Evolutionary conservation across 1,139 yeast genomes (phyloP).

Genomic region (Suhomyces choctaworum): DNA sequence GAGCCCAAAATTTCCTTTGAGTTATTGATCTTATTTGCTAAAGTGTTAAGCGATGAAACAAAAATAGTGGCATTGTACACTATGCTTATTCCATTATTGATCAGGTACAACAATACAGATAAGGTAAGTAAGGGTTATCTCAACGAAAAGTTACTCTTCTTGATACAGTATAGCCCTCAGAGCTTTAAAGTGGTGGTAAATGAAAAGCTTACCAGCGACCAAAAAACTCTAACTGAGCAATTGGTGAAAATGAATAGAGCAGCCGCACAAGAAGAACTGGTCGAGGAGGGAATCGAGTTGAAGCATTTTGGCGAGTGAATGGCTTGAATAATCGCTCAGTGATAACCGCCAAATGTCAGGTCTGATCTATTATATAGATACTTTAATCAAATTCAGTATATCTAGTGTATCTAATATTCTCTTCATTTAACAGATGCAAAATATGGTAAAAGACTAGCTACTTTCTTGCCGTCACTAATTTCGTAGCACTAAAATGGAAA

Average conservation of each 20-base stretch:
- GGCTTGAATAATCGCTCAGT: background rate
- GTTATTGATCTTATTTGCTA: conserved; percentile 50
- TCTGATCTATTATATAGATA: background rate
- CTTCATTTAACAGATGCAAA: too few species aligned
- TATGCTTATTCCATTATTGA: conserved; percentile 51
- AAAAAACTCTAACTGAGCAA: conserved; percentile 41
- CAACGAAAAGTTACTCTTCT: conserved; percentile 51
- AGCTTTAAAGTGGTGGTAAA: conserved; percentile 56
- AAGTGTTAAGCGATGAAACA: conserved; percentile 30
- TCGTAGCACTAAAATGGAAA: too few species aligned
- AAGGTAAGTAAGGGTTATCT: conserved; percentile 38
- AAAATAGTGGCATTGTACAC: conserved; percentile 37
- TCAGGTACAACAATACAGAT: conserved; percentile 36
- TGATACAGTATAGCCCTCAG: conserved; percentile 50
- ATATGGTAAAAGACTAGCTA: too few species aligned
- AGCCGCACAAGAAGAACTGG: conserved; percentile 2
- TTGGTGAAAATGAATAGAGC: conserved; percentile 30
- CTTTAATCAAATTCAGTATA: background rate
- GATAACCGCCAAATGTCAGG: conserved; percentile 2
- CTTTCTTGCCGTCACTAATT: too few species aligned
- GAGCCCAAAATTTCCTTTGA: conserved; percentile 52
- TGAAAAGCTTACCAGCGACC: conserved; percentile 34
- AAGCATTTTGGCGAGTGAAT: conserved; percentile 32
- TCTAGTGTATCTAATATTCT: too few species aligned
- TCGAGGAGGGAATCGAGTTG: conserved; percentile 29